phyloP scores from a whole-genome alignment of 1,139 yeast species.

The Sugiyamaella japonica region DNA sequence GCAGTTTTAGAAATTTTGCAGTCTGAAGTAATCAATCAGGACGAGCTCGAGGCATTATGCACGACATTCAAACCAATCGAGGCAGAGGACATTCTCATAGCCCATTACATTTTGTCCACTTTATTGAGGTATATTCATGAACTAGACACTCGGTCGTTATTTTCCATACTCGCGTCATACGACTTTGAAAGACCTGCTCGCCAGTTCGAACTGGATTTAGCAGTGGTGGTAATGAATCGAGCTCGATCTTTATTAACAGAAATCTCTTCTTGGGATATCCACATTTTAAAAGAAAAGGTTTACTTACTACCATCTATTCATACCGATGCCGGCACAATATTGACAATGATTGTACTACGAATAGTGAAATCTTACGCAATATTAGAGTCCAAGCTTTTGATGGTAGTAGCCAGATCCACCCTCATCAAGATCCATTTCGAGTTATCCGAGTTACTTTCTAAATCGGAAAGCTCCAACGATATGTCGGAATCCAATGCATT shows the following conservation, averaged over 20 bases:
- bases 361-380: conserved; percentile 34
- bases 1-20: conserved; percentile 36
- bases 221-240: conserved; percentile 36
- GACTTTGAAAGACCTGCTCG: conserved; percentile 36
- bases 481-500: conserved; percentile 27
- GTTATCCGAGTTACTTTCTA: conserved; percentile 32
- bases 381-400: conserved; percentile 37
- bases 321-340: conserved; percentile 39
- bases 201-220: conserved; percentile 39
- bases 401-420: conserved; percentile 41
- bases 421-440: conserved; percentile 41
- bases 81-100: conserved; percentile 35
- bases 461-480: conserved; percentile 16
- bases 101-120: conserved; percentile 35
- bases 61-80: conserved; percentile 30
- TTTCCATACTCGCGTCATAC: conserved; percentile 33
- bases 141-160: conserved; percentile 36
- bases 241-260: conserved; percentile 35
- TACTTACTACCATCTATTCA: conserved; percentile 27
- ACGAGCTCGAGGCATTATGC: conserved; percentile 35
- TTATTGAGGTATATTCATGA: conserved; percentile 34
- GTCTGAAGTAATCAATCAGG: conserved; percentile 26
- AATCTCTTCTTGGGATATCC: conserved; percentile 37
- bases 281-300: conserved; percentile 37
- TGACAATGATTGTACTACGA: conserved; percentile 39